Conservation (phyloP, 23 red algal species). For the Gracilaria vermiculophylla region DNA sequence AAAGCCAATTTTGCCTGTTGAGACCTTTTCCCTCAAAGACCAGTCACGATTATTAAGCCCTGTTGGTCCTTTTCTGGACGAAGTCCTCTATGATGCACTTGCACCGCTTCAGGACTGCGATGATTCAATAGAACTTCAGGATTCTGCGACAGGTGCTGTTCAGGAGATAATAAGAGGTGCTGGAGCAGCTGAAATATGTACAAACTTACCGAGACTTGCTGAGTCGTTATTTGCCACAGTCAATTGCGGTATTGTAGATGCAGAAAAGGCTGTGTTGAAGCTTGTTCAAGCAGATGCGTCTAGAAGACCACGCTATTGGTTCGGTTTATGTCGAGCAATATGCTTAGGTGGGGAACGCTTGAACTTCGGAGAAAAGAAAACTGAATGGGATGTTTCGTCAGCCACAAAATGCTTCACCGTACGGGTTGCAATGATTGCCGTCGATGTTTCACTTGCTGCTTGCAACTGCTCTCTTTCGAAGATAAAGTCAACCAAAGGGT, state of each 20-base stretch:
- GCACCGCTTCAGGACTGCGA: slow-evolving; percentile 10
- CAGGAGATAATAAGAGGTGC: slow-evolving; percentile 51
- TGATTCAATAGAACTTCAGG: slow-evolving; percentile 28
- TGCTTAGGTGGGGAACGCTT: slow-evolving; percentile 44
- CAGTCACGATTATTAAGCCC: slow-evolving; percentile 25
- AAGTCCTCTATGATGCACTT: slow-evolving; percentile 56
- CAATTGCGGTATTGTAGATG: slow-evolving; percentile 14
- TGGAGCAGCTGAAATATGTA: slow-evolving; percentile 38
- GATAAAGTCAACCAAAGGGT: neutral
- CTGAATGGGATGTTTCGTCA: slow-evolving; percentile 51
- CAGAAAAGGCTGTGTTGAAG: slow-evolving; percentile 7
- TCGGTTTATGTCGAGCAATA: slow-evolving; percentile 59
- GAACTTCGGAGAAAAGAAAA: slow-evolving; percentile 33
- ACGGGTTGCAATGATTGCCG: slow-evolving; percentile 11
- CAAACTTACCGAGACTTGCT: slow-evolving; percentile 35
- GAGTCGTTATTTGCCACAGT: slow-evolving; percentile 50
- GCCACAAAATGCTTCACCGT: slow-evolving; percentile 28
- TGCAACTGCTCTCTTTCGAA: slow-evolving; percentile 9
- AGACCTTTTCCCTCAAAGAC: slow-evolving; percentile 57
- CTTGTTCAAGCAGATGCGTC: slow-evolving; percentile 37
- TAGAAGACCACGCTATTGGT: slow-evolving; percentile 54
- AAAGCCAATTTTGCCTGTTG: slow-evolving; percentile 30
- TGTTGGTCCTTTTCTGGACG: slow-evolving; percentile 59
- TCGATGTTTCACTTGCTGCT: slow-evolving; percentile 27
- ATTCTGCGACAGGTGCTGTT: slow-evolving; percentile 38